phyloP scores from a whole-genome alignment of 371 early-diverging fungal species.

The Syncephalastrum contaminatum region DNA sequence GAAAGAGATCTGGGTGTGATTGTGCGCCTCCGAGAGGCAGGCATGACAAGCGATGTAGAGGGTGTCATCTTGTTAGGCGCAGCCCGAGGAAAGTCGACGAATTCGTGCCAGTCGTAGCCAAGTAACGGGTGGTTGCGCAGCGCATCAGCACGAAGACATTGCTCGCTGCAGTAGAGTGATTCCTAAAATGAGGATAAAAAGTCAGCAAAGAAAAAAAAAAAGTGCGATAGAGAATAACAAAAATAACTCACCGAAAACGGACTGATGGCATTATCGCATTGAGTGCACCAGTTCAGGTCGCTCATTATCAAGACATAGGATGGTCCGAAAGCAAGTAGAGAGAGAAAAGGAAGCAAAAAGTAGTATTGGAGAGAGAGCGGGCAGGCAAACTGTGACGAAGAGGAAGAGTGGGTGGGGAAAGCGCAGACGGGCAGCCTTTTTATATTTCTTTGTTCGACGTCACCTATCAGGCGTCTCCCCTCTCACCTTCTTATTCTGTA shows the following conservation, averaged over 20 bases:
- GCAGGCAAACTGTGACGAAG: neutral
- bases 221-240: neutral
- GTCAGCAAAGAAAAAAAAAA: neutral
- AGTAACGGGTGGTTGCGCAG: conserved; percentile 26
- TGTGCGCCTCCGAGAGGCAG: too few species aligned
- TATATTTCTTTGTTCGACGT: too few species aligned
- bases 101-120: conserved; percentile 27
- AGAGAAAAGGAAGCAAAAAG: neutral
- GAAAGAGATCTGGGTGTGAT: too few species aligned
- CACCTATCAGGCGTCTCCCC: too few species aligned
- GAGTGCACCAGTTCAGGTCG: conserved; percentile 24
- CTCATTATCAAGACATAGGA: conserved; percentile 13
- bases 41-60: too few species aligned
- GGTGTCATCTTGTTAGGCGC: neutral
- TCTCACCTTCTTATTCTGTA: too few species aligned
- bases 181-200: conserved; percentile 10
- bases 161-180: conserved; percentile 31
- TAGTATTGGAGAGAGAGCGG: neutral
- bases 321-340: neutral
- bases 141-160: conserved; percentile 26
- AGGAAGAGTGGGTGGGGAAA: neutral
- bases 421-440: too few species aligned
- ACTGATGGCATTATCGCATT: conserved; percentile 24
- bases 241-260: conserved; percentile 18
- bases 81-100: conserved; percentile 26